Percentiles rank a stretch among this genome's conserved stretches.
phyloP scores from a whole-genome alignment of 2,329 filamentous ascomycete genomes.

The Monosporascus sp. region DNA sequence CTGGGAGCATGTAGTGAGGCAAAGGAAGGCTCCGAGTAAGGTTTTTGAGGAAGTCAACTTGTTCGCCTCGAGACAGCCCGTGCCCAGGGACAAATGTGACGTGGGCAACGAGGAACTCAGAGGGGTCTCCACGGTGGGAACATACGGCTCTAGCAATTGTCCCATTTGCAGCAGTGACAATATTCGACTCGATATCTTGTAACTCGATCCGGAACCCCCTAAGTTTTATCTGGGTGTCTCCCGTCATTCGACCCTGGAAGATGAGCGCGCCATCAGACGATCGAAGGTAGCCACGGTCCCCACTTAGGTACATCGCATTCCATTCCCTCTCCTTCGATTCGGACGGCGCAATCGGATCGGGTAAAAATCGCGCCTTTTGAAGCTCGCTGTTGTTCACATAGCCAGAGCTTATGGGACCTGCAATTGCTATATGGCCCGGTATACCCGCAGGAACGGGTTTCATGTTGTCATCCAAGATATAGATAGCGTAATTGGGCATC shows the following conservation, averaged over 20 bases:
- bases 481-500: conserved; percentile 3
- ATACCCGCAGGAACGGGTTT: conserved; percentile 6
- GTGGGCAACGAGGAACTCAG: conserved; percentile 17
- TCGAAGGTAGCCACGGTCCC: conserved; percentile 28
- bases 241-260: conserved; percentile 28
- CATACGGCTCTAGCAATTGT: conserved; percentile 1
- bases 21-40: conserved; percentile 16
- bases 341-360: background rate
- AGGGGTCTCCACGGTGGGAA: background rate
- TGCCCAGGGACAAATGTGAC: conserved; percentile 9
- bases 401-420: conserved; percentile 13
- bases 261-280: conserved; percentile 26
- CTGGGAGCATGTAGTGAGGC: conserved; percentile 32
- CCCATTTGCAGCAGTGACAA: conserved; percentile 5
- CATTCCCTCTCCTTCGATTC: conserved; percentile 7
- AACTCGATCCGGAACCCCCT: conserved; percentile 38
- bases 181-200: conserved; percentile 29
- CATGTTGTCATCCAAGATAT: conserved; percentile 1
- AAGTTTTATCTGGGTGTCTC: conserved; percentile 36
- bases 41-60: conserved; percentile 3
- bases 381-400: conserved; percentile 26
- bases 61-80: background rate
- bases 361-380: conserved; percentile 17
- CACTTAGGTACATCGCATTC: conserved; percentile 29
- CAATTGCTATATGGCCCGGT: conserved; percentile 12